phyloP scores from a whole-genome alignment of 371 early-diverging fungal species.

The Mortierella sp. region DNA sequence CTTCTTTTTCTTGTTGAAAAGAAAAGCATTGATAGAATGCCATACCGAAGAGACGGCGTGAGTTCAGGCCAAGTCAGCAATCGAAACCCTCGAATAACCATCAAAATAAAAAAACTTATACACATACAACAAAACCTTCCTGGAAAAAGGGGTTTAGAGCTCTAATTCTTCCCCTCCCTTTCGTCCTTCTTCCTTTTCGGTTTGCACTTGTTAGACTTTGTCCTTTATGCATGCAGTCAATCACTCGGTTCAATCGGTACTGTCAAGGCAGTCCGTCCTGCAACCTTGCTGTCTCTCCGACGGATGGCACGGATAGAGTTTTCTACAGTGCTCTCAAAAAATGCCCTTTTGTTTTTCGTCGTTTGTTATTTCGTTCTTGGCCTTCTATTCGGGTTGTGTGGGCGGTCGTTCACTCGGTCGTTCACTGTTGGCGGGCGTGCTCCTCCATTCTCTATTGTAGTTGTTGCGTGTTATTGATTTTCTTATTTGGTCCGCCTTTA shows the following conservation, averaged over 20 bases:
- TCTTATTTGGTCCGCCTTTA: too few species aligned
- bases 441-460: background rate
- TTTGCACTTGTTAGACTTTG: background rate
- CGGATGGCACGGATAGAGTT: slow-evolving; percentile 3
- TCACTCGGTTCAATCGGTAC: background rate
- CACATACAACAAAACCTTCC: background rate
- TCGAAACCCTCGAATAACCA: background rate
- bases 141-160: background rate
- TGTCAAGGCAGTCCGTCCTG: background rate
- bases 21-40: background rate
- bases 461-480: background rate
- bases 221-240: background rate
- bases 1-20: background rate
- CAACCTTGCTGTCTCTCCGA: background rate
- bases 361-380: background rate
- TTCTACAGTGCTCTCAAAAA: slow-evolving; percentile 6
- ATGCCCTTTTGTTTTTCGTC: background rate
- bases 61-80: background rate
- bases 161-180: background rate
- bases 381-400: background rate
- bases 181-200: background rate
- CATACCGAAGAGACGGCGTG: background rate
- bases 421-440: background rate
- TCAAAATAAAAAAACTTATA: too few species aligned
- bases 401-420: background rate